Conservation (phyloP, 768 basidiomycete species). For the Xerocomellus chrysenteron region DNA sequence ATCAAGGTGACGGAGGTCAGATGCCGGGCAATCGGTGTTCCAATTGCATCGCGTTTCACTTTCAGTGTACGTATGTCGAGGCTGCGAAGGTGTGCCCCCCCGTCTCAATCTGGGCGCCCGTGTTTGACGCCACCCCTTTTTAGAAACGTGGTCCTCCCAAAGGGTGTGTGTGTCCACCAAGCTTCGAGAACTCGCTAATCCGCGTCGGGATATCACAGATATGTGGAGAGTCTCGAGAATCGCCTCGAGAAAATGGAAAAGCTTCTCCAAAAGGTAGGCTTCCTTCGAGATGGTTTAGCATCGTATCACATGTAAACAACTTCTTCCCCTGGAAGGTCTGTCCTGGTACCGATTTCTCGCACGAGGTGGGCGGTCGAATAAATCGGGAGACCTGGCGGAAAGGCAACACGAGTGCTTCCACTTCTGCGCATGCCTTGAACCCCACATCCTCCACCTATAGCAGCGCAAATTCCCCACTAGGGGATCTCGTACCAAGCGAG, state of each 20-base stretch:
- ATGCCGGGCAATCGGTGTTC: conserved; percentile 55
- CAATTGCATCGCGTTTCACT: conserved; percentile 49
- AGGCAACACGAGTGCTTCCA: conserved; percentile 9
- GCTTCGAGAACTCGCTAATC: background rate
- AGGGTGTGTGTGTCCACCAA: conserved; percentile 22
- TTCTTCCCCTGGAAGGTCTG: conserved; percentile 47
- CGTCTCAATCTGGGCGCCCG: background rate
- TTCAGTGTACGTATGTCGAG: conserved; percentile 55
- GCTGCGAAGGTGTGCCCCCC: conserved; percentile 48
- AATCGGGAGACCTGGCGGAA: conserved; percentile 40
- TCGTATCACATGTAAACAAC: conserved; percentile 1
- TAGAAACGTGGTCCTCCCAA: conserved; percentile 44
- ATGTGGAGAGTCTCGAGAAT: conserved; percentile 62
- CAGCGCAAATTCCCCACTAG: conserved; percentile 5
- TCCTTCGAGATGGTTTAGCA: background rate
- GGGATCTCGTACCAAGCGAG: conserved; percentile 28
- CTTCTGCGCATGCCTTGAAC: conserved; percentile 14
- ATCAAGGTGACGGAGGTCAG: conserved; percentile 59
- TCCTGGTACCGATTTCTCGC: conserved; percentile 60
- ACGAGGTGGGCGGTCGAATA: conserved; percentile 50
- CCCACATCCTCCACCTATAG: conserved; percentile 10
- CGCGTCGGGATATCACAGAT: conserved; percentile 35
- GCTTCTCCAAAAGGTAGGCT: conserved; percentile 49
- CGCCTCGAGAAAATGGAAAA: conserved; percentile 66
- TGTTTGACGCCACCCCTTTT: background rate